Conservation (phyloP, 192 early-diverging fungal genomes). For the Spizellomyces punctatus region DNA sequence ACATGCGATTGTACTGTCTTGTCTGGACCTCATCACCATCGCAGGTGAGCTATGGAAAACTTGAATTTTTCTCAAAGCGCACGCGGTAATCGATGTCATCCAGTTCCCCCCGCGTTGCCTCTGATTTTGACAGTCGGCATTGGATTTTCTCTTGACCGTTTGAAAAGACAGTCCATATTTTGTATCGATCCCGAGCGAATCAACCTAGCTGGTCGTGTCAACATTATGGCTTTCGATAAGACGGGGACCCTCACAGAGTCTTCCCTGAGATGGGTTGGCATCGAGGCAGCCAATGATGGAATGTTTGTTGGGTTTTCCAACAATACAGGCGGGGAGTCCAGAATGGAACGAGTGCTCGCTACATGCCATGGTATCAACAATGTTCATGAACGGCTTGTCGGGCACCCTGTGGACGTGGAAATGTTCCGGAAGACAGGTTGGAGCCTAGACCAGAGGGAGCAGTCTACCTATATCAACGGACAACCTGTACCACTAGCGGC, state of each 20-base stretch:
- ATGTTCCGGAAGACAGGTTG: slow-evolving; percentile 70
- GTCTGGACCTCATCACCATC: slow-evolving; percentile 52
- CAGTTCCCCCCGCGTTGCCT: slow-evolving; percentile 51
- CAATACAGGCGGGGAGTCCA: not conserved
- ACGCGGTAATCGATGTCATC: not conserved
- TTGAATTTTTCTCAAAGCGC: not conserved
- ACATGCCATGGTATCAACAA: slow-evolving; percentile 70
- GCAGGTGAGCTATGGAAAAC: slow-evolving; percentile 25
- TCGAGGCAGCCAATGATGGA: slow-evolving; percentile 15
- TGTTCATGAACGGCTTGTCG: slow-evolving; percentile 60
- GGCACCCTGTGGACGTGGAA: slow-evolving; percentile 78
- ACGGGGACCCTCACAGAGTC: slow-evolving; percentile 36
- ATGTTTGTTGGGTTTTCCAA: slow-evolving; percentile 10
- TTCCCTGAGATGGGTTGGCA: slow-evolving; percentile 6
- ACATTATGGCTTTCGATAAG: slow-evolving; percentile 55
- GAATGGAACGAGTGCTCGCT: slow-evolving; percentile 41
- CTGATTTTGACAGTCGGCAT: slow-evolving; percentile 48
- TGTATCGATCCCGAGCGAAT: slow-evolving; percentile 49
- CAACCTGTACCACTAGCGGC: slow-evolving; percentile 15
- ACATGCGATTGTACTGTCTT: slow-evolving; percentile 22
- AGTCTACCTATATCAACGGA: not conserved
- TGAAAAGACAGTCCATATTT: slow-evolving; percentile 41
- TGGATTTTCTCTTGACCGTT: slow-evolving; percentile 34
- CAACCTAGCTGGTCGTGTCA: slow-evolving; percentile 44
- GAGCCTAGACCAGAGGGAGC: slow-evolving; percentile 31